Percentiles rank a stretch among this genome's conserved stretches.
phyloP scores from a whole-genome alignment of 1,139 yeast genomes.

The Pichia sp. region DNA sequence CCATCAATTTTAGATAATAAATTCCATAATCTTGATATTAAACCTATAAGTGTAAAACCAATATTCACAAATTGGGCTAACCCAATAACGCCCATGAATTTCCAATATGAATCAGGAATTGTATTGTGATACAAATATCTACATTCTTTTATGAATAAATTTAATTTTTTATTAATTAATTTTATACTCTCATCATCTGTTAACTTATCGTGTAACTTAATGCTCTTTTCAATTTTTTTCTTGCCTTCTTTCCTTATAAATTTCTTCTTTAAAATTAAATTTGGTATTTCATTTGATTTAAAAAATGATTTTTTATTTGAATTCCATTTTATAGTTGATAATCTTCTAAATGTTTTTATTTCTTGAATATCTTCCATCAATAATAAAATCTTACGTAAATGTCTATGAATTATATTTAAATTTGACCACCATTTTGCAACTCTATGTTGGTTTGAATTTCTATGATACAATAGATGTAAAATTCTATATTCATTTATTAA shows the following conservation, averaged over 20 bases:
- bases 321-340: conserved; percentile 9
- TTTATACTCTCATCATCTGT: conserved; percentile 8
- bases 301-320: conserved; percentile 6
- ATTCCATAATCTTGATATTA: conserved; percentile 41
- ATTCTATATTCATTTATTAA: conserved; percentile 48
- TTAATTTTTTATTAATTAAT: conserved; percentile 18
- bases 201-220: conserved; percentile 7
- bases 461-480: conserved; percentile 56
- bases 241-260: conserved; percentile 3
- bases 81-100: conserved; percentile 62
- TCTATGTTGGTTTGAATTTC: conserved; percentile 76
- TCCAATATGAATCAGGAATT: conserved; percentile 47
- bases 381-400: conserved; percentile 38
- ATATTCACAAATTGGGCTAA: conserved; percentile 73
- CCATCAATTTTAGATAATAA: conserved; percentile 27
- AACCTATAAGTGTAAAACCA: conserved; percentile 65
- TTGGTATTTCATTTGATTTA: conserved; percentile 7
- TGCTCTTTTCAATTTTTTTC: conserved; percentile 1
- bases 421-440: conserved; percentile 71
- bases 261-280: neutral
- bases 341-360: conserved; percentile 11
- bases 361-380: conserved; percentile 23
- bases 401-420: conserved; percentile 57
- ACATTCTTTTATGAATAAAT: conserved; percentile 22
- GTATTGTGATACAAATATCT: conserved; percentile 37